These are phyloP conservation scores for Lactarius sanguifluus DNA, from an alignment of 768 basidiomycete species.

Conservation along the genomic window DNA sequence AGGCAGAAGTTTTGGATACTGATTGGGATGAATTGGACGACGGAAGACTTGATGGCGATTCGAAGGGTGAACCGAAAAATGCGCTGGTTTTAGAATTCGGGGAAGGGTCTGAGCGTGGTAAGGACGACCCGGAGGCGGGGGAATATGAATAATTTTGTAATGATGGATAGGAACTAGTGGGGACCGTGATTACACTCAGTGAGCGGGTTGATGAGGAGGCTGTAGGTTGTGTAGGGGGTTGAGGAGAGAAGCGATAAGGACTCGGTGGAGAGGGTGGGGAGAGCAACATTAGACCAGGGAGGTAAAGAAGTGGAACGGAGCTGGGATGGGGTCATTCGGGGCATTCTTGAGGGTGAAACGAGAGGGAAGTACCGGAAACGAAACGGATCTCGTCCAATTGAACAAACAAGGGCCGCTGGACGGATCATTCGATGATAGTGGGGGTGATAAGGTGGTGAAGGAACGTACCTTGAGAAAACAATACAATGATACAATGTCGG, in stretches of 20 bases:
- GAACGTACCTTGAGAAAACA: slow-evolving; percentile 10
- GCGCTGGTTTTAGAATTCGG: slow-evolving; percentile 25
- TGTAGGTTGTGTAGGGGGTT: slow-evolving; percentile 4
- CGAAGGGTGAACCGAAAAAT: slow-evolving; percentile 26
- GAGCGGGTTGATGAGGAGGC: slow-evolving; percentile 13
- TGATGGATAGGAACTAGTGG: slow-evolving; percentile 5
- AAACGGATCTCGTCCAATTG: background rate
- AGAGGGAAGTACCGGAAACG: background rate
- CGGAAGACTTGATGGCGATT: slow-evolving; percentile 7
- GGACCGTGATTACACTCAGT: slow-evolving; percentile 13
- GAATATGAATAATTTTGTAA: slow-evolving; percentile 18
- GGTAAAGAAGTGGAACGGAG: slow-evolving; percentile 6
- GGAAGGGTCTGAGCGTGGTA: slow-evolving; percentile 16
- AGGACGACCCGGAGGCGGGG: slow-evolving; percentile 16
- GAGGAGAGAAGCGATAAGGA: slow-evolving; percentile 18
- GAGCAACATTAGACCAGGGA: slow-evolving; percentile 24
- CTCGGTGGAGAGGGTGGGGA: slow-evolving; percentile 25
- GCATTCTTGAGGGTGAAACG: background rate
- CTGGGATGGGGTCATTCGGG: background rate
- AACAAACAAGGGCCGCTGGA: background rate
- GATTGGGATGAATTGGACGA: slow-evolving; percentile 17
- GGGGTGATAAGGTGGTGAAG: background rate
- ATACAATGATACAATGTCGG: slow-evolving; percentile 15
- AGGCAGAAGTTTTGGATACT: slow-evolving; percentile 27
- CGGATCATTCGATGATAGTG: background rate